Conservation (phyloP, 495 filamentous ascomycete species). For the Aspergillus indologenus region DNA sequence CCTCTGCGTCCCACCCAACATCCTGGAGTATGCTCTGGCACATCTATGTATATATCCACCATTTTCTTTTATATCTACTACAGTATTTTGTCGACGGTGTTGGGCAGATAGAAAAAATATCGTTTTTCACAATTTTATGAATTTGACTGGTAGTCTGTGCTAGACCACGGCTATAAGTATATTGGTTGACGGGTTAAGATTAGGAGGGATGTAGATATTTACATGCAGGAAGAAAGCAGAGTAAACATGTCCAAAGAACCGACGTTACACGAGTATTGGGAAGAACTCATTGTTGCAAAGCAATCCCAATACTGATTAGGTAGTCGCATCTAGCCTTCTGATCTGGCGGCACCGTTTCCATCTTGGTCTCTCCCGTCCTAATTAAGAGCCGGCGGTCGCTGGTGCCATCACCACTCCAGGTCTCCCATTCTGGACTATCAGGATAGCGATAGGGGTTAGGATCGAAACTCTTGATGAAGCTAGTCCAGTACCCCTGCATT, state of each 20-base stretch:
- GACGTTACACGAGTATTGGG: not conserved
- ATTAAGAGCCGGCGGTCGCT: conserved; percentile 50
- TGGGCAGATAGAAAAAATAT: conserved; percentile 7
- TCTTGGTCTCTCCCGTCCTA: conserved; percentile 51
- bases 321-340: conserved; percentile 52
- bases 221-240: not conserved
- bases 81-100: not conserved
- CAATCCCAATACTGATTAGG: conserved; percentile 49
- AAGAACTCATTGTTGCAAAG: conserved; percentile 42
- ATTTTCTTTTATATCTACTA: not conserved
- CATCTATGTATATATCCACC: conserved; percentile 12
- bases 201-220: no score
- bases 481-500: conserved; percentile 67
- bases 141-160: no score
- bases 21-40: not conserved
- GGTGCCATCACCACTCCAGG: conserved; percentile 31
- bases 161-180: no score
- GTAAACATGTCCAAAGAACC: not conserved
- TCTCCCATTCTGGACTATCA: conserved; percentile 48
- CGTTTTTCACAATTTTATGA: no score
- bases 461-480: conserved; percentile 62
- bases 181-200: no score
- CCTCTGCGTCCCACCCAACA: not conserved
- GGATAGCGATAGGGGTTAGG: conserved; percentile 53
- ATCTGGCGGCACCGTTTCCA: conserved; percentile 51